Evolutionary conservation across 2,329 filamentous ascomycete genomes (phyloP), one percentile per base, ranked within the genome.

Genomic region (Ophiostoma triangulosporum): DNA sequence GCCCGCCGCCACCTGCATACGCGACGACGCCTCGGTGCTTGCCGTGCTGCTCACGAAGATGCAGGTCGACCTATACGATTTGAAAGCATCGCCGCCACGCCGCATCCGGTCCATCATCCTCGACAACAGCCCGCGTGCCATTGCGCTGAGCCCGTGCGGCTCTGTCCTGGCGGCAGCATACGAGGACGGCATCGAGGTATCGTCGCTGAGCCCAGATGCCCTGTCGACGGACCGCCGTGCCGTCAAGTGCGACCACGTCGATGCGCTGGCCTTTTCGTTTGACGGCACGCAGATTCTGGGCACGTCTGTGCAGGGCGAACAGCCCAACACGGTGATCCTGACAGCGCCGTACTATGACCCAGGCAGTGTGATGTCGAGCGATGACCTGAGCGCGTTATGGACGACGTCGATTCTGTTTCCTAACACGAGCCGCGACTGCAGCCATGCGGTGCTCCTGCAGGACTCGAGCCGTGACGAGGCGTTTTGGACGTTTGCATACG

Each of bases 141-240:
- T 95, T 59, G 83, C 86, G 15, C 70, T 95, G 29, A 91, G 88
- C 0, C 87, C 88, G 1, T 86, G 84, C 58, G 88, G 87, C 24
- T 81, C 83, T 43, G 86, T 95, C 14, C 69, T 95, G 46, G 89
- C 89, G 24, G 84, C 88, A 15, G 88, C 88, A 7, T 94, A 90
- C 66, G 82, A 88, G 62, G 86, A 86, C 53, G 87, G 86, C n/a
- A 90, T 95, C 57, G 89, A 95, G 65, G 86, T 95, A 0, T 82
- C 86, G 27, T 86, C 88, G 5, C 70, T 95, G 36, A 79, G 78
- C 48, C 73, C 82, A 2, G 77, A 74, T 52, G 80, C 79, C 26
- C 62, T 83, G 27, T 67, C 77, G 12, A 85, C 79, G 0, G 84
- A 89, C 60, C 76, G 84, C 61, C 76, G 87, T 60, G 79, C 86